A percentile compares a stretch with the other conserved stretches of the same genome.
Conservation (phyloP, 768 basidiomycete genomes). For the Phaeotremella skinneri region DNA sequence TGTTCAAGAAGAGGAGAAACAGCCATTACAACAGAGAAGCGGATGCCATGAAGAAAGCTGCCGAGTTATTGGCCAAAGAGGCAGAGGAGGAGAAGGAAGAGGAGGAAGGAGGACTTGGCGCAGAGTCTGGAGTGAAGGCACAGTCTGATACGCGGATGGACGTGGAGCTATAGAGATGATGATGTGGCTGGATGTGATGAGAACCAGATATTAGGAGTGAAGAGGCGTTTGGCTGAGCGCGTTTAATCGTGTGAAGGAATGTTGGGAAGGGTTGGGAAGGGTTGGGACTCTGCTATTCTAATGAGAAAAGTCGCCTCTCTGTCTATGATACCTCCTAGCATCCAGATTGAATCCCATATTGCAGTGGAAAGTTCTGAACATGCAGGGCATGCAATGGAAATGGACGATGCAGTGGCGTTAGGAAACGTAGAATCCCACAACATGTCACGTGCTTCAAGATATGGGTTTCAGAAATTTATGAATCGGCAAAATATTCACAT, state of each 20-base stretch:
- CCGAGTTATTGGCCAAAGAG: conserved; percentile 36
- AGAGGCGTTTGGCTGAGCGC: background rate
- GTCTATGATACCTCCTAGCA: no score
- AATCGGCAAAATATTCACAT: conserved; percentile 2
- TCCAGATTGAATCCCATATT: no score
- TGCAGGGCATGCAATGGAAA: no score
- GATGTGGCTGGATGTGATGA: background rate
- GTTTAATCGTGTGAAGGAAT: background rate
- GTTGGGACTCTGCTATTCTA: background rate
- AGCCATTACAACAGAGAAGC: conserved; percentile 51
- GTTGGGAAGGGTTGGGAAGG: no score
- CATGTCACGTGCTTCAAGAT: background rate
- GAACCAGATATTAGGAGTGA: background rate
- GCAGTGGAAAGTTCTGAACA: no score
- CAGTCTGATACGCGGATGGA: conserved; percentile 20
- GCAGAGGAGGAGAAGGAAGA: conserved; percentile 25
- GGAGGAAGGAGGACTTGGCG: conserved; percentile 10
- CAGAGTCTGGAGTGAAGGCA: conserved; percentile 1
- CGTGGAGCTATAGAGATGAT: conserved; percentile 3
- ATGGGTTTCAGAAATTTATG: conserved; percentile 2
- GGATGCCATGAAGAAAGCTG: conserved; percentile 46
- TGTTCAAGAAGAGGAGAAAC: conserved; percentile 45
- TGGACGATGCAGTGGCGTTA: no score
- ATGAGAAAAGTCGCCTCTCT: no score
- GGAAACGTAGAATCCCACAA: background rate